Evolutionary conservation across 768 basidiomycete genomes (phyloP), one percentile per base, ranked within the genome.

Genomic region (Xerocomellus amylosporus): DNA sequence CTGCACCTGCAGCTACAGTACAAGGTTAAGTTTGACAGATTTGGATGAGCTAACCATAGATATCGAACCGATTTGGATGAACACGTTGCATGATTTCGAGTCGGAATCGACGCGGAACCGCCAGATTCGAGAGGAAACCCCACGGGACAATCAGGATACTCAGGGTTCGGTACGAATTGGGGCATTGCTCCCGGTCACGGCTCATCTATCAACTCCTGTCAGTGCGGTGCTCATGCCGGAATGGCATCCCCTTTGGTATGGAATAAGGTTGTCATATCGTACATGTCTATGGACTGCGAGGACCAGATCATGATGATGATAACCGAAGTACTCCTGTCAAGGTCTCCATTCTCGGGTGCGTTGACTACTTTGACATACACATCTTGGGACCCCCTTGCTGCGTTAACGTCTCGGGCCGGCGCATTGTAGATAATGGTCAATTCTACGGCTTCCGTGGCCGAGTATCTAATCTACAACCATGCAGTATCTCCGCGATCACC

Each of bases 21-120:
- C 61, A 64, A 64, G 19, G 64, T 64, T 66, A 64, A 50, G 64
- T 64, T 64, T 66, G 58, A 45, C 22, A 31, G 34, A 44, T 49
- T 28, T 17, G 45, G 40, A n/a, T 1, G 22, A 17, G n/a, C 53
- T 51, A 49, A 53, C 49, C 53, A 55, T 53, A 58, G 49, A 42
- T 38, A 42, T 51, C 52, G 13, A 53, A 48, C 38, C 40, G 34
- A 30, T 24, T 40, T 36, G 38, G 13, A 9, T 24, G 51, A 40
- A 50, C 54, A 34, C 33, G 37, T 26, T 36, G 43, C 51, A 44
- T 47, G 20, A 38, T 56, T 26, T 46, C 57, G 46, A 43, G 52
- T 57, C 54, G 50, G 53, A 47, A 43, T 57, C 44, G 53, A 49
- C 53, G 42, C 46, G 24, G 55, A 55, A 24, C 43, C 26, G 28